phyloP scores from a whole-genome alignment of 306 rosid genomes.

The Senna tora region DNA sequence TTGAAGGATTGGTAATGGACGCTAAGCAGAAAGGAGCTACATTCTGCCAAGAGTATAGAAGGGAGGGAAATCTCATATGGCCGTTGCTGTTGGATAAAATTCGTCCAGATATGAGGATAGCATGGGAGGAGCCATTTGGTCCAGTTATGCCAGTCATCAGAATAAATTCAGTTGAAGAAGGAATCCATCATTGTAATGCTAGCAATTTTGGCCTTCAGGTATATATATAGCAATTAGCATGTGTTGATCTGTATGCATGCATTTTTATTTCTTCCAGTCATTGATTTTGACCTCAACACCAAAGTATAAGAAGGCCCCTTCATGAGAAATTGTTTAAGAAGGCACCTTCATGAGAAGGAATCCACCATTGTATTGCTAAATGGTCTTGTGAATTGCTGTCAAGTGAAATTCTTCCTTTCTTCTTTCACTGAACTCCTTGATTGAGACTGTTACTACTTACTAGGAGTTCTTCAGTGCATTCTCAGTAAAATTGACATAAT shows the following conservation, averaged over 20 bases:
- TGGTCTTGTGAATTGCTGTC: not conserved
- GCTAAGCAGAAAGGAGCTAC: conserved; percentile 83
- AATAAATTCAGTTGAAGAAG: conserved; percentile 80
- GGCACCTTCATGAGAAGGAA: too few relatives aligned
- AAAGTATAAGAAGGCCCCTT: not conserved
- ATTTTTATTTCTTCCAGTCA: not conserved
- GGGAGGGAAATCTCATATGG: conserved; percentile 92
- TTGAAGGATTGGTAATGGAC: conserved; percentile 80
- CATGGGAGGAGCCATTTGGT: conserved; percentile 97
- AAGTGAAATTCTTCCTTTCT: not conserved
- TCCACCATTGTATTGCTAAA: too few relatives aligned
- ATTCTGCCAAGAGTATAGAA: conserved; percentile 76
- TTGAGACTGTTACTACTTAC: too few relatives aligned
- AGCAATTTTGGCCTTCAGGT: conserved; percentile 96
- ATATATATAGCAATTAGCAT: too few relatives aligned
- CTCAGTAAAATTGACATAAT: too few relatives aligned
- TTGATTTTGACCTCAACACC: not conserved
- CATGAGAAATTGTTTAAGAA: too few relatives aligned
- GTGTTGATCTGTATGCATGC: too few relatives aligned
- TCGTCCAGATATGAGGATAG: conserved; percentile 87
- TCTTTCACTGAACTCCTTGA: too few relatives aligned
- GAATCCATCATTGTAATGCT: conserved; percentile 89
- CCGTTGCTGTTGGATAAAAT: conserved; percentile 80
- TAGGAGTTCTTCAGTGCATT: too few relatives aligned
- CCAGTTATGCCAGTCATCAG: conserved; percentile 80